Evolutionary conservation across 495 filamentous ascomycete genomes (phyloP).

Genomic region (Neurospora sp.): DNA sequence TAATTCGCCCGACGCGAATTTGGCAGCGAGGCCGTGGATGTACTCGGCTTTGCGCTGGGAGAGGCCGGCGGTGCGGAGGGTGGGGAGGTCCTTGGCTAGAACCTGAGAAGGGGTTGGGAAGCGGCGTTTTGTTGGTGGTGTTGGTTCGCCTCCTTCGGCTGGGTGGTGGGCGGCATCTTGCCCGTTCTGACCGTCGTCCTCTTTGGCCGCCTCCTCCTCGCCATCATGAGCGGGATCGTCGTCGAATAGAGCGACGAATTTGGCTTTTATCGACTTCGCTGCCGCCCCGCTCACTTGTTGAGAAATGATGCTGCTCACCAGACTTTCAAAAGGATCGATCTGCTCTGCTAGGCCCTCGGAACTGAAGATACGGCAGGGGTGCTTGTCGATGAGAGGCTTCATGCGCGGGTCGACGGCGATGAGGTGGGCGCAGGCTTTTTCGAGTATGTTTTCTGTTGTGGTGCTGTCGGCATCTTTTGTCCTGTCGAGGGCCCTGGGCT

Average conservation of each 20-base stretch:
- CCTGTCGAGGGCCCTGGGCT: constrained; percentile 17
- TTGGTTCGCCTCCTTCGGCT: constrained; percentile 13
- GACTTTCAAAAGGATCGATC: constrained; percentile 77
- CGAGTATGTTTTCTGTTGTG: constrained; percentile 63
- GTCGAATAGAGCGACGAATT: constrained; percentile 70
- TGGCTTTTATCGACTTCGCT: constrained; percentile 74
- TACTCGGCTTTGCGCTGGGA: constrained; percentile 94
- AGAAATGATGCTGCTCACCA: constrained; percentile 80
- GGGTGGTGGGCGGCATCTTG: constrained; percentile 7
- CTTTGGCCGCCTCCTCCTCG: background rate
- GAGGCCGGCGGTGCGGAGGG: constrained; percentile 72
- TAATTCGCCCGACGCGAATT: constrained; percentile 66
- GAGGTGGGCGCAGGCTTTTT: constrained; percentile 69
- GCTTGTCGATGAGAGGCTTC: constrained; percentile 56
- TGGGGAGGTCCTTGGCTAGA: constrained; percentile 43
- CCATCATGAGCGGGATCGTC: background rate
- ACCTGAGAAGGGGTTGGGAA: constrained; percentile 79
- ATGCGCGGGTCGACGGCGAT: constrained; percentile 67
- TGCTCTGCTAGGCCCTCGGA: constrained; percentile 71
- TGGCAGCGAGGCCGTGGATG: constrained; percentile 70
- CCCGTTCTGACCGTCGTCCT: constrained; percentile 7
- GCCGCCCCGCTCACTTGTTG: constrained; percentile 94
- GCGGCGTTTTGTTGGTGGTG: constrained; percentile 2
- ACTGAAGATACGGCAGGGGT: constrained; percentile 72
- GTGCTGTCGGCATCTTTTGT: constrained; percentile 28